Conservation (phyloP, 1,139 yeast species). For the Maudiozyma humilis region DNA sequence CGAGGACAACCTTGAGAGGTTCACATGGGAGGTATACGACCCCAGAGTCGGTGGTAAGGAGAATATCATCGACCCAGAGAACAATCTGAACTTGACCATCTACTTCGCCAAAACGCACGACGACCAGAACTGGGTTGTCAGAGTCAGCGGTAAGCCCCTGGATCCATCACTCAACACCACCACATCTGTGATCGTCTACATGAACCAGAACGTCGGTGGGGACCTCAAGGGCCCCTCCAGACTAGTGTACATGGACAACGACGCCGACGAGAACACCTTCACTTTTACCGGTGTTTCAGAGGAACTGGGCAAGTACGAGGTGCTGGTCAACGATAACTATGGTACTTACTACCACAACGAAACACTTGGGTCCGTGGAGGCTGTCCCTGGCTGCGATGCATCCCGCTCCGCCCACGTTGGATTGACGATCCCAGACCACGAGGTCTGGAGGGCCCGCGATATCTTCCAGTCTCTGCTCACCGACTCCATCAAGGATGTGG, state of each 20-base stretch:
- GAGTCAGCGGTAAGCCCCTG: conserved; percentile 55
- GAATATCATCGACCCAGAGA: conserved; percentile 57
- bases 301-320: conserved; percentile 48
- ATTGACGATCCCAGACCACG: conserved; percentile 60
- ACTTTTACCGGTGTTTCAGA: conserved; percentile 47
- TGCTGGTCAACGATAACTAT: conserved; percentile 45
- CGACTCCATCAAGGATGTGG: conserved; percentile 52
- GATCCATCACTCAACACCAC: conserved; percentile 41
- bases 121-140: conserved; percentile 67
- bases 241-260: conserved; percentile 20
- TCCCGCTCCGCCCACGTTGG: conserved; percentile 56
- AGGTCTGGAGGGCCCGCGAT: conserved; percentile 75
- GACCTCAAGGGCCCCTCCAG: conserved; percentile 37
- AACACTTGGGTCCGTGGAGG: conserved; percentile 20
- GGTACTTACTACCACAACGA: conserved; percentile 36
- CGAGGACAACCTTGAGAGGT: conserved; percentile 59
- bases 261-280: conserved; percentile 35
- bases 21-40: conserved; percentile 83
- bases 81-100: conserved; percentile 54
- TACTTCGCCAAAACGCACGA: conserved; percentile 70
- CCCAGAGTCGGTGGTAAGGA: conserved; percentile 85
- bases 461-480: conserved; percentile 61
- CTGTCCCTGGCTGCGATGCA: conserved; percentile 42
- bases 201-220: conserved; percentile 40
- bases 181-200: conserved; percentile 68